Evolutionary conservation across 169 alveolate genomes (phyloP).

Genomic region (Eimeria maxima): DNA sequence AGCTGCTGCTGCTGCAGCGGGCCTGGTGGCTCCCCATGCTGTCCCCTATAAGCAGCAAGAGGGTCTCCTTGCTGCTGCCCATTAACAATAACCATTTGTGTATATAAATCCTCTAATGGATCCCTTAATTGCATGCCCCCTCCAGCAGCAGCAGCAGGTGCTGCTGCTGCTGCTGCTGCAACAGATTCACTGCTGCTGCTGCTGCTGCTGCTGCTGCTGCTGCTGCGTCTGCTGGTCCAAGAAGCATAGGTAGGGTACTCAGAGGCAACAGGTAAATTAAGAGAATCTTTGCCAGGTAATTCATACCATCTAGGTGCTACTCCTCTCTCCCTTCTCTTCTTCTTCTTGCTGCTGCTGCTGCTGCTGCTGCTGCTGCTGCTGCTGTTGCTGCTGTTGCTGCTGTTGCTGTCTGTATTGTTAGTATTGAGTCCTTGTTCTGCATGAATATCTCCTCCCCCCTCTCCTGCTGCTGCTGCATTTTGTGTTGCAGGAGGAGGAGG

Average conservation of each 20-base stretch:
- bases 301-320: slow-evolving; percentile 15
- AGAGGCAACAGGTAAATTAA: slow-evolving; percentile 33
- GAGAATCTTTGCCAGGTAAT: not conserved
- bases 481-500: not conserved
- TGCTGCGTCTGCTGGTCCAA: not conserved
- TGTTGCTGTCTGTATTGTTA: not conserved
- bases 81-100: slow-evolving; percentile 10
- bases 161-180: slow-evolving; percentile 4
- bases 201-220: slow-evolving; percentile 40
- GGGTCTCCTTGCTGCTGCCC: slow-evolving; percentile 10
- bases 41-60: slow-evolving; percentile 13
- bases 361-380: not conserved
- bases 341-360: slow-evolving; percentile 33
- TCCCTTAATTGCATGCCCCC: not conserved
- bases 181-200: slow-evolving; percentile 20
- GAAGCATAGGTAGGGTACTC: slow-evolving; percentile 2
- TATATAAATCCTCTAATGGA: slow-evolving; percentile 25
- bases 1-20: slow-evolving; percentile 63
- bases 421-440: not conserved
- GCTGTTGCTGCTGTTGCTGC: not conserved
- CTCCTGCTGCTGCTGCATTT: not conserved
- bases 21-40: slow-evolving; percentile 39
- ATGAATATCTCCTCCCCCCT: too few relatives aligned
- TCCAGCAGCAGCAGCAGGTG: not conserved
- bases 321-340: slow-evolving; percentile 2